Percentiles rank a stretch among this genome's conserved stretches.
phyloP scores from a whole-genome alignment of 345 rosid genomes.

The Atalantia buxifolia region DNA sequence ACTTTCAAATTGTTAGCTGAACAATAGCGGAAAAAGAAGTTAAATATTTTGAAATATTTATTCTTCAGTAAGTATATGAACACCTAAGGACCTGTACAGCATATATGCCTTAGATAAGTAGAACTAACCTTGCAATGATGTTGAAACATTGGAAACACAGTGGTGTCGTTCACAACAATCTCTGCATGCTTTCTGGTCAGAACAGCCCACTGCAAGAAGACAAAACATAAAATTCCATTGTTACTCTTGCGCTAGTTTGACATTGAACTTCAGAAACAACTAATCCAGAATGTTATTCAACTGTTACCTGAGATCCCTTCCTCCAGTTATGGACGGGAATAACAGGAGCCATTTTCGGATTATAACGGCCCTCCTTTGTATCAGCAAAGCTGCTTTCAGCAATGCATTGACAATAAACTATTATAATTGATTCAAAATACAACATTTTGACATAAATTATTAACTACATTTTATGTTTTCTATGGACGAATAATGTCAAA shows the following conservation, averaged over 20 bases:
- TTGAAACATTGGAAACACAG: constrained; percentile 82
- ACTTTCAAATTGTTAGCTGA: background rate
- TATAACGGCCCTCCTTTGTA: constrained; percentile 92
- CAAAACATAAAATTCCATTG: constrained; percentile 5
- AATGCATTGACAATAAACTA: constrained; percentile 2
- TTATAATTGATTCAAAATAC: background rate
- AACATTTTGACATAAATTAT: background rate
- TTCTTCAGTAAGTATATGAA: background rate
- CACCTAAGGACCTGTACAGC: background rate
- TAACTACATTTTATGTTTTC: background rate
- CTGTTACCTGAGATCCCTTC: constrained; percentile 93
- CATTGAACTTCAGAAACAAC: constrained; percentile 6
- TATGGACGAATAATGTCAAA: background rate
- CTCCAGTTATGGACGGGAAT: constrained; percentile 90
- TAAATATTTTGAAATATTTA: background rate
- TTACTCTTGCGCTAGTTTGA: background rate
- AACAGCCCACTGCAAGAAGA: constrained; percentile 76
- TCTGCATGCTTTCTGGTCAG: constrained; percentile 86
- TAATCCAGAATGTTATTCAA: constrained; percentile 9
- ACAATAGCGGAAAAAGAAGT: background rate
- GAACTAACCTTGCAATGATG: constrained; percentile 84
- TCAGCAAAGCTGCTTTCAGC: constrained; percentile 82
- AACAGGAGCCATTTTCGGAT: constrained; percentile 81
- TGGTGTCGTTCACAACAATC: constrained; percentile 70
- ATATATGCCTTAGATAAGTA: constrained; percentile 24